Evolutionary conservation across 202 grass and related monocot species (phyloP), one percentile per base, ranked within the genome.

Genomic region (Schoenoplectus tabernaemontani): DNA sequence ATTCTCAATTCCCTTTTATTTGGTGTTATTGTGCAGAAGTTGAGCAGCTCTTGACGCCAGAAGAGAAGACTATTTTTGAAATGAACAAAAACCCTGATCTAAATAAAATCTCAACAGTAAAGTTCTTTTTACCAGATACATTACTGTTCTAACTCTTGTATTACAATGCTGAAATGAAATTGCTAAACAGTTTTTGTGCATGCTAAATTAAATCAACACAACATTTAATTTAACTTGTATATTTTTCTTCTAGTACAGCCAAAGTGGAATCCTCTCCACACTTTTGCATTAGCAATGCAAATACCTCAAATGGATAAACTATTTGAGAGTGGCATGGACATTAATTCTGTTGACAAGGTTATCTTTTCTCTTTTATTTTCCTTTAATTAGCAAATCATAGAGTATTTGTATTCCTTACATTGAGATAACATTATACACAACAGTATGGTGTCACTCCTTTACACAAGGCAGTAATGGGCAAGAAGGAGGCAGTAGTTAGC

Each of bases 401-500:
- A 67, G 2, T 10, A 57, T 47, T 34, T 51, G 5, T n/a, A 47
- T 57, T 88, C 56, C 83, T 80, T 36, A 60, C 5, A 5, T 47
- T 33, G 19, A 47, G 1, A 41, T 34, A 62, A 4, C 70, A 89
- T 61, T 41, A 84, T 48, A 78, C 77, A 71, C 88, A 99, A 71
- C 88, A 99, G 92, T 91, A 95, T 89, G 90, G 96, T 16, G 87
- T 89, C 64, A 93, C 90, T 37, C 44, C 92, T 71, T 91, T 95
- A 87, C 92, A 99, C 76, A 99, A 88, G 56, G 88, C 85, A 0
- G 26, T 99, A 32, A 95, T 95, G 57, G 96, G 96, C 11, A 99
- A 99, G 85, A 99, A 95, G 32, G 96, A 99, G 86, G 90, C 92
- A 33, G 92, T 96, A 48, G 90, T 95, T 81, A 95, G 90, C 57